Conservation (phyloP, 106 monocot species). For the Narthecium ossifragum region DNA sequence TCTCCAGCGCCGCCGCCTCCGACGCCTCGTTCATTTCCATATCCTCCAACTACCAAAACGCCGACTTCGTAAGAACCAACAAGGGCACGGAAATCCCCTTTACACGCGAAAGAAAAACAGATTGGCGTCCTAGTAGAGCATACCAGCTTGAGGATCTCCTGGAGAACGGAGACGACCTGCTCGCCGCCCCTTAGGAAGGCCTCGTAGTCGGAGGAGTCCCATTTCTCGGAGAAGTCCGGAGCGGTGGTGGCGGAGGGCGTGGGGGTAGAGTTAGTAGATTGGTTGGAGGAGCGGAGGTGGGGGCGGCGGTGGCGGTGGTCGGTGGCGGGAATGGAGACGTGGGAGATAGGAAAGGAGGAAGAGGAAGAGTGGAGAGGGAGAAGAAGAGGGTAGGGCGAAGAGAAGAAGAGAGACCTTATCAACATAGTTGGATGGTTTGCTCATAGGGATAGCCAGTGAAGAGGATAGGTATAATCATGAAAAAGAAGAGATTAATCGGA, state of each 20-base stretch:
- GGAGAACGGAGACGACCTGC: conserved; percentile 85
- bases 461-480: too few relatives aligned
- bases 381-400: conserved; percentile 1
- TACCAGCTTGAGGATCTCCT: conserved; percentile 94
- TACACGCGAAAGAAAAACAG: conserved; percentile 2
- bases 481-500: too few relatives aligned
- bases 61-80: too few relatives aligned
- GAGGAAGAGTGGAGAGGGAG: not conserved
- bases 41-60: conserved; percentile 59
- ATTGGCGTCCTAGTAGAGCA: not conserved
- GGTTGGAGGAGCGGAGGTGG: not conserved
- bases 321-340: not conserved
- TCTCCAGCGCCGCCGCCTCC: conserved; percentile 73
- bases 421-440: not conserved
- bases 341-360: not conserved
- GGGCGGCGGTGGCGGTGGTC: not conserved
- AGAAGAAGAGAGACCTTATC: not conserved
- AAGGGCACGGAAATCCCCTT: too few relatives aligned
- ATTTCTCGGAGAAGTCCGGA: conserved; percentile 8
- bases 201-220: conserved; percentile 45
- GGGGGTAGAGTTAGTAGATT: not conserved
- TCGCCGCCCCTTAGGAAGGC: conserved; percentile 87
- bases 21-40: conserved; percentile 84
- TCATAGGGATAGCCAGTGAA: too few relatives aligned
- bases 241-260: not conserved